phyloP scores from a whole-genome alignment of 495 filamentous ascomycete species.

The Penicillium cinerascens region DNA sequence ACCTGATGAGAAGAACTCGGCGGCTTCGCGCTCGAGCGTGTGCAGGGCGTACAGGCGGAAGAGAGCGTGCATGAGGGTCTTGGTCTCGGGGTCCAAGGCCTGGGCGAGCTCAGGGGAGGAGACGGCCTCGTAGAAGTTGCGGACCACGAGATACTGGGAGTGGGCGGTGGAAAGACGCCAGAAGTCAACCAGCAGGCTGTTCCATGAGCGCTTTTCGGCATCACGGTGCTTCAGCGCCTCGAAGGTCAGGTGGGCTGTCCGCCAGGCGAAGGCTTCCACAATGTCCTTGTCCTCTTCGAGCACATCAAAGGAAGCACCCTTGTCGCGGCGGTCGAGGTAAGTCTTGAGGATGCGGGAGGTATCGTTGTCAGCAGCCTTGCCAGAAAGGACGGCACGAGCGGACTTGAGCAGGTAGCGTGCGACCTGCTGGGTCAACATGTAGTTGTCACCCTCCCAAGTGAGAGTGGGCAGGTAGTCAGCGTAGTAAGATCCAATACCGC shows the following conservation, averaged over 20 bases:
- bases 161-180: conserved; percentile 66
- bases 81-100: conserved; percentile 51
- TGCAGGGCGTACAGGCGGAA: conserved; percentile 64
- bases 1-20: conserved; percentile 62
- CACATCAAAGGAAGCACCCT: conserved; percentile 65
- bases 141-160: conserved; percentile 66
- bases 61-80: conserved; percentile 53
- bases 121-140: conserved; percentile 69
- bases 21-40: conserved; percentile 61
- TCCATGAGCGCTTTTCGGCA: conserved; percentile 66
- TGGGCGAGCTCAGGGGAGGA: conserved; percentile 40
- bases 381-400: conserved; percentile 58
- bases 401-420: conserved; percentile 66
- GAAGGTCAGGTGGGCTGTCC: conserved; percentile 64
- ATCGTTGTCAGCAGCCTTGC: conserved; percentile 53
- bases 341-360: conserved; percentile 54
- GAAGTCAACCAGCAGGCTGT: conserved; percentile 68
- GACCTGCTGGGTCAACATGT: conserved; percentile 78
- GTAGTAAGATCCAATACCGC: conserved; percentile 65
- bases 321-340: conserved; percentile 58
- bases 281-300: conserved; percentile 59
- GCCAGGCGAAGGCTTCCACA: conserved; percentile 68
- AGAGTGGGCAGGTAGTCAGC: conserved; percentile 66
- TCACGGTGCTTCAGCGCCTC: conserved; percentile 69
- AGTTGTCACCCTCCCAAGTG: conserved; percentile 69